Base-by-base conservation (phyloP, 1,284 basidiomycete genomes). In the Leccinum subrobustum region DNA sequence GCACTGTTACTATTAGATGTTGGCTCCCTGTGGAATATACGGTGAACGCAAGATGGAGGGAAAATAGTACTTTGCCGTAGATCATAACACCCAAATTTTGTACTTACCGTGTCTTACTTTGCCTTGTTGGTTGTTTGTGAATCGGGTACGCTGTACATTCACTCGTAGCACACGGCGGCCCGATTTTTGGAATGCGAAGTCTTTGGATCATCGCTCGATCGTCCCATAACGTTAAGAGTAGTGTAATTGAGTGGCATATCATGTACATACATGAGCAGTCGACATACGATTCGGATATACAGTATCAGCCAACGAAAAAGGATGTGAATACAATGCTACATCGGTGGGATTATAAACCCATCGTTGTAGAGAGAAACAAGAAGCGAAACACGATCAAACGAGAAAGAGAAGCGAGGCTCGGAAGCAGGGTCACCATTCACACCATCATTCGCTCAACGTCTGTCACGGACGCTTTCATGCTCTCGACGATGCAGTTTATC, bases 391-490 rank as follows among this genome's bases (percentile, higher is more conserved):
- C 27, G 27, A 29, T 51, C 16, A 4, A 16, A 23, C 11, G 37
- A 27, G 27, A 25, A 35, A 20, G 20, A 7, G 33, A 7, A 33
- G 14, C 6, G 33, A 35, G n/a, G n/a, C 35, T 54, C 14, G 6
- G 29, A 59, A 35, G 18, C 7, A 47, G 18, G 51, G 51, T 8
- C 25, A 27, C 16, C 16, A n/a, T n/a, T 72, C 59, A 69, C n/a
- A 62, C 54, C 73, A 72, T 73, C 53, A 72, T 72, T 6, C 64
- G 65, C 6, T 75, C 71, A 6, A 72, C 68, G 2, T 72, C 73
- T 23, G 53, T 58, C 31, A 74, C 55, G 2, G 73, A 69, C 14
- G 51, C 12, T 8, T 64, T 67, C 59, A 66, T 64, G 20, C 67
- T 65, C 33, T 75, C 66, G 2, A 74, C 72, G 31, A 72, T 58